Percentiles rank a stretch among this genome's conserved stretches.
These are phyloP conservation scores for Plasmodium blacklocki DNA, from an alignment of 169 alveolate species.

Conservation along the genomic window DNA sequence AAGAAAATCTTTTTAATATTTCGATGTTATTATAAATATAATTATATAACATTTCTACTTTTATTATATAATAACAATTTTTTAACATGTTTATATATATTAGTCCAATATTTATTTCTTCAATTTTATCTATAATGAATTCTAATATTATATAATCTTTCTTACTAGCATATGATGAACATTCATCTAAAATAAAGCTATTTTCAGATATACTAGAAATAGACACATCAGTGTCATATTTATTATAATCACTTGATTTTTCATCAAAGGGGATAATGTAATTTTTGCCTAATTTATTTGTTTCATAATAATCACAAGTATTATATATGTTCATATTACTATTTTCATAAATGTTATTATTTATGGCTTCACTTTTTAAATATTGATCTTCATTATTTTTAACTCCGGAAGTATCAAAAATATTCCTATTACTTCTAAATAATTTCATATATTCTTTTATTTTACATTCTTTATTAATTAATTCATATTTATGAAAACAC, in stretches of 20 bases:
- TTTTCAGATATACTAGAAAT: conserved; percentile 18
- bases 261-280: neutral
- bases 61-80: conserved; percentile 73
- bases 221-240: conserved; percentile 10
- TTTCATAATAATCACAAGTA: neutral
- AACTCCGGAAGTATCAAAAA: conserved; percentile 39
- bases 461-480: conserved; percentile 25
- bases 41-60: conserved; percentile 69
- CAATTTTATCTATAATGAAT: conserved; percentile 48
- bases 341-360: neutral
- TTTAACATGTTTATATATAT: conserved; percentile 35
- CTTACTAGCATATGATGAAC: conserved; percentile 14
- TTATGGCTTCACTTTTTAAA: neutral
- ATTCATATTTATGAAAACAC: conserved; percentile 69
- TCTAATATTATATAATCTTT: conserved; percentile 42
- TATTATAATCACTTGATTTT: conserved; percentile 6
- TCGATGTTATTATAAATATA: conserved; percentile 47
- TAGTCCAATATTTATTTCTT: conserved; percentile 40
- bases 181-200: conserved; percentile 49
- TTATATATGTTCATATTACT: neutral
- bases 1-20: conserved; percentile 36
- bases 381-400: conserved; percentile 10
- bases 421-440: conserved; percentile 57
- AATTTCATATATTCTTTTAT: conserved; percentile 21
- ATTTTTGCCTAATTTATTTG: too few relatives aligned